Evolutionary conservation across 179 eudicot species (phyloP).

Genomic region (Beta lomatogona): DNA sequence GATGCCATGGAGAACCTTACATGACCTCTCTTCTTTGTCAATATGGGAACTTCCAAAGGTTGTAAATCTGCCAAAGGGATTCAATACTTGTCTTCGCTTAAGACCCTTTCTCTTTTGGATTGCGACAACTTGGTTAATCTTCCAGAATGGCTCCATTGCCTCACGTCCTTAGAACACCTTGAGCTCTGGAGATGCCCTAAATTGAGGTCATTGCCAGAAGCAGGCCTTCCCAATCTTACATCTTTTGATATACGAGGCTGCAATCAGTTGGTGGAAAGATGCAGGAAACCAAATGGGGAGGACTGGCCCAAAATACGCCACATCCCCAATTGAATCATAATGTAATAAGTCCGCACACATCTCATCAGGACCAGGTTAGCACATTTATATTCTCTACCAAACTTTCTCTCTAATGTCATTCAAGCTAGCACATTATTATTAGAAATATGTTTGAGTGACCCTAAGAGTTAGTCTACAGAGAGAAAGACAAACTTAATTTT

Average conservation of each 20-base stretch:
- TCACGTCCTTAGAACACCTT: constrained; percentile 1
- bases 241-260: background rate
- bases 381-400: no score
- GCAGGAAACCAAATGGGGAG: background rate
- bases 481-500: no score
- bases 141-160: constrained; percentile 15
- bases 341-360: background rate
- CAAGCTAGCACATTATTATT: no score
- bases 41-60: background rate
- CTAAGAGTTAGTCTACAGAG: no score
- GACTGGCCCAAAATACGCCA: background rate
- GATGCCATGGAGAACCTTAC: constrained; percentile 8
- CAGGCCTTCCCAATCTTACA: background rate
- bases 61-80: background rate
- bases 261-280: background rate
- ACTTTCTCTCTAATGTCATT: no score
- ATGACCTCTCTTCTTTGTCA: background rate
- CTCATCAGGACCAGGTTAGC: background rate
- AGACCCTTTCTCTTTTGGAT: no score
- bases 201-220: background rate
- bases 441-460: no score
- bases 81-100: constrained; percentile 4
- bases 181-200: background rate
- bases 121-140: background rate
- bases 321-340: background rate